phyloP scores from a whole-genome alignment of 805 yeast species.

The Yarrowia alimentaria region DNA sequence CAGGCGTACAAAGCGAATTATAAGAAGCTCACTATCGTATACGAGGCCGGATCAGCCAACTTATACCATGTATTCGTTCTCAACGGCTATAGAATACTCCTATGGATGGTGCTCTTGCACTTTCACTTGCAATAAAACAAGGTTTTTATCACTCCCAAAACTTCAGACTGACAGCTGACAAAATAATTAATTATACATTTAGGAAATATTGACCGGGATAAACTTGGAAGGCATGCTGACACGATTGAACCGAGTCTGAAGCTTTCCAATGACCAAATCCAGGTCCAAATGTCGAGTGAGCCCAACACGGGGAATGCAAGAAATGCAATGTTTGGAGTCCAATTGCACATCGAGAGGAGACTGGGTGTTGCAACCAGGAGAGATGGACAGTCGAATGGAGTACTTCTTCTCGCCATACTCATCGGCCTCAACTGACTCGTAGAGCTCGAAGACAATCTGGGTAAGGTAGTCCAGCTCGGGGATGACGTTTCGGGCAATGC shows the following conservation, averaged over 20 bases:
- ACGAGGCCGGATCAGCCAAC: too few relatives aligned
- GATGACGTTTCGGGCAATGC: constrained; percentile 88
- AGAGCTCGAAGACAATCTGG: constrained; percentile 89
- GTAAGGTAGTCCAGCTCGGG: constrained; percentile 96
- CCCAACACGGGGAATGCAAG: constrained; percentile 88
- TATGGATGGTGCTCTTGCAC: too few relatives aligned
- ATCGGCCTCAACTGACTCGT: constrained; percentile 69
- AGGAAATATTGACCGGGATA: constrained; percentile 35
- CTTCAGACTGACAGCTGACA: too few relatives aligned
- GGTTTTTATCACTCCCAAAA: too few relatives aligned
- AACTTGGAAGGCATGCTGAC: constrained; percentile 76
- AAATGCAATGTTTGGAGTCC: constrained; percentile 93
- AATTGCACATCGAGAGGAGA: constrained; percentile 96
- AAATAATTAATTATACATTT: too few relatives aligned
- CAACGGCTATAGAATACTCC: too few relatives aligned
- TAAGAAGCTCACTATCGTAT: too few relatives aligned
- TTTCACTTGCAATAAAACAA: too few relatives aligned
- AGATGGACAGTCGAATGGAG: constrained; percentile 83
- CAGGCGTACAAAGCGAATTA: too few relatives aligned
- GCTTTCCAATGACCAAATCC: constrained; percentile 78
- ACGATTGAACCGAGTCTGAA: constrained; percentile 76
- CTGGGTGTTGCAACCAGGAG: constrained; percentile 98
- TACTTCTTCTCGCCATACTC: constrained; percentile 72
- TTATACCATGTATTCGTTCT: too few relatives aligned
- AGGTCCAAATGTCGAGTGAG: constrained; percentile 91